These are phyloP conservation scores for Osmanthus fragrans DNA, from an alignment of 257 asterid genomes.

Conservation along the genomic window DNA sequence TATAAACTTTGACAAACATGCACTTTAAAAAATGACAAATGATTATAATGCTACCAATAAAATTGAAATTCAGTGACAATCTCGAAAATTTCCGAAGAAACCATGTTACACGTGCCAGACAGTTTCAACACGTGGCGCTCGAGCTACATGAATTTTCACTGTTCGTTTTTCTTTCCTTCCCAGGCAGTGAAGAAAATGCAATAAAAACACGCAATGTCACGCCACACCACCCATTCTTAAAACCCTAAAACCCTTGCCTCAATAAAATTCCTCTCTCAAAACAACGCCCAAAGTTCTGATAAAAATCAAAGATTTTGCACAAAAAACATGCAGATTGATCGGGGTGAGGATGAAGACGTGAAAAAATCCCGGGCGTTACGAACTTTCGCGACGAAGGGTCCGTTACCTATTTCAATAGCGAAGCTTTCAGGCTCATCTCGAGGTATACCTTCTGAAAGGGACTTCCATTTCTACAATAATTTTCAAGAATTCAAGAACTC, in stretches of 20 bases:
- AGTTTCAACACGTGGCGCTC: neutral
- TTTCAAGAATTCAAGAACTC: constrained; percentile 72
- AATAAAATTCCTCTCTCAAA: constrained; percentile 11
- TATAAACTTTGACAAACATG: no score
- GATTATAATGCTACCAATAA: no score
- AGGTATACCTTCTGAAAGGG: constrained; percentile 65
- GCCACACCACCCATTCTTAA: constrained; percentile 12
- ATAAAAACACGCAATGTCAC: neutral
- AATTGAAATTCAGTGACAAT: no score
- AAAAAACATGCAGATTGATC: constrained; percentile 62
- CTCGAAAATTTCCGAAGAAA: no score
- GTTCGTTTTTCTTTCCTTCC: neutral
- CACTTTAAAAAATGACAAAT: no score
- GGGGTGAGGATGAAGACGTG: constrained; percentile 42
- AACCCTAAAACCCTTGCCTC: constrained; percentile 49
- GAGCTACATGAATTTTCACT: neutral
- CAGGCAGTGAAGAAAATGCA: neutral
- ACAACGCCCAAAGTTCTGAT: constrained; percentile 3
- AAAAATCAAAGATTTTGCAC: neutral
- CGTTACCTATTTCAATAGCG: constrained; percentile 52
- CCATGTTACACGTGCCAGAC: neutral
- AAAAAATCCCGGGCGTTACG: constrained; percentile 44
- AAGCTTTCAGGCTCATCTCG: constrained; percentile 85
- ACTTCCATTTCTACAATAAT: constrained; percentile 86
- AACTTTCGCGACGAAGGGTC: constrained; percentile 44